Percentiles rank a stretch among this genome's conserved stretches.
Conservation (phyloP, 257 asterid genomes). For the Leptodermis oblonga region DNA sequence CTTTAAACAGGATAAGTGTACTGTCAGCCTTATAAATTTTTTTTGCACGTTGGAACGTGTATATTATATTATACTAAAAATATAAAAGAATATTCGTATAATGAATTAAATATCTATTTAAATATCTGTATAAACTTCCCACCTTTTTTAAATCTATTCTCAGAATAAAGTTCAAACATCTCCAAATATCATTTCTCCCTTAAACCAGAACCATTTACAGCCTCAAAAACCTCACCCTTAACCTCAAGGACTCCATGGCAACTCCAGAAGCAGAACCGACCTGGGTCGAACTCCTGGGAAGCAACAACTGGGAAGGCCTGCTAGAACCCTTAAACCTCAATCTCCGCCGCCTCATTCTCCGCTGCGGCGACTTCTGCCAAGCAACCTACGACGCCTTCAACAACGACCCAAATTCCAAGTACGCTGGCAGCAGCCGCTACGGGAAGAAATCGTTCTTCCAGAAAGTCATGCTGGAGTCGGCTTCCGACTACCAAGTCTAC, state of each 20-base stretch:
- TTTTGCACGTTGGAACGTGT: too few species aligned
- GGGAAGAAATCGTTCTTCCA: slow-evolving; percentile 67
- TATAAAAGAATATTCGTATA: too few species aligned
- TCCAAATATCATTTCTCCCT: neutral
- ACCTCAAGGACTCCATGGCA: neutral
- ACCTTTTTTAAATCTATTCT: too few species aligned
- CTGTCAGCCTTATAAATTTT: too few species aligned
- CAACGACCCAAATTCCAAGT: slow-evolving; percentile 75
- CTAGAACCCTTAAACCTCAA: slow-evolving; percentile 53
- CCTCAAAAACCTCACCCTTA: slow-evolving; percentile 6
- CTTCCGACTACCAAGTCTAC: slow-evolving; percentile 43
- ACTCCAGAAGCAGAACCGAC: slow-evolving; percentile 23
- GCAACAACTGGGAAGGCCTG: slow-evolving; percentile 67
- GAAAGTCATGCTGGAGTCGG: slow-evolving; percentile 52
- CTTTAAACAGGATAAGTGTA: too few species aligned
- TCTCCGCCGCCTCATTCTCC: slow-evolving; percentile 68
- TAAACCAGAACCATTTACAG: neutral
- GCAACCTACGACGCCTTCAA: slow-evolving; percentile 89
- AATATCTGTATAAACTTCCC: too few species aligned
- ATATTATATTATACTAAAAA: too few species aligned
- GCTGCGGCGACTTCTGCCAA: slow-evolving; percentile 86
- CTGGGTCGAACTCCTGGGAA: slow-evolving; percentile 63
- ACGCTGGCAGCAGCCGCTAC: slow-evolving; percentile 77
- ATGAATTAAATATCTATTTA: too few species aligned
- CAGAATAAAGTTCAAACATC: too few species aligned